Conservation (phyloP, 768 basidiomycete species). For the Trametes gibbosa region DNA sequence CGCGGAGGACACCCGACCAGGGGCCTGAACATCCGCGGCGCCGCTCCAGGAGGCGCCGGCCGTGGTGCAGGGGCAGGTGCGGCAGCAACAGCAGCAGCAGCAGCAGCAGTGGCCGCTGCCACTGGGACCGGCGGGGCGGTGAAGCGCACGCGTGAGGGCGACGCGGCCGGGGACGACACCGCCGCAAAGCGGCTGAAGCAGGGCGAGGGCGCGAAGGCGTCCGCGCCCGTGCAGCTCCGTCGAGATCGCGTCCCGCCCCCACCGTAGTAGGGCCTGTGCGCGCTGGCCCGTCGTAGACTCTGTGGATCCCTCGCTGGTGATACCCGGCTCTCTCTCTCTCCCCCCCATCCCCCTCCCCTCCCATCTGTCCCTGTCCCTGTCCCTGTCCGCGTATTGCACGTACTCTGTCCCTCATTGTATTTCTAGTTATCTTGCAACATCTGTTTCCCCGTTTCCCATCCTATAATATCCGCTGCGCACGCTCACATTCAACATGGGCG, state of each 20-base stretch:
- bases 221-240: conserved; percentile 29
- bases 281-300: background rate
- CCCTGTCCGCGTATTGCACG: background rate
- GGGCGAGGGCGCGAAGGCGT: conserved; percentile 33
- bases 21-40: conserved; percentile 19
- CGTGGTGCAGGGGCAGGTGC: conserved; percentile 32
- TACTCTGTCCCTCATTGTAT: conserved; percentile 10
- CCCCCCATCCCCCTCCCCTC: too few species aligned
- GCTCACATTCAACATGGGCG: background rate
- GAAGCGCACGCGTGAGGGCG: conserved; percentile 61
- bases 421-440: background rate
- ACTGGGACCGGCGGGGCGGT: conserved; percentile 52
- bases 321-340: too few species aligned
- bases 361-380: background rate
- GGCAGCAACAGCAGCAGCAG: conserved; percentile 22
- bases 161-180: conserved; percentile 47
- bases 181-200: conserved; percentile 68
- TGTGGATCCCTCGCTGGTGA: background rate
- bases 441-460: background rate
- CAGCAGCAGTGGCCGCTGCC: conserved; percentile 34
- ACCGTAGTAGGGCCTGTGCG: conserved; percentile 12
- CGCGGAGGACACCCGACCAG: conserved; percentile 25
- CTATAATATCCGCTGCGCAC: background rate
- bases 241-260: conserved; percentile 27
- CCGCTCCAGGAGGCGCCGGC: conserved; percentile 27